These are phyloP conservation scores for Candolleomyces eurysporus DNA, from an alignment of 768 basidiomycete species.

Conservation along the genomic window DNA sequence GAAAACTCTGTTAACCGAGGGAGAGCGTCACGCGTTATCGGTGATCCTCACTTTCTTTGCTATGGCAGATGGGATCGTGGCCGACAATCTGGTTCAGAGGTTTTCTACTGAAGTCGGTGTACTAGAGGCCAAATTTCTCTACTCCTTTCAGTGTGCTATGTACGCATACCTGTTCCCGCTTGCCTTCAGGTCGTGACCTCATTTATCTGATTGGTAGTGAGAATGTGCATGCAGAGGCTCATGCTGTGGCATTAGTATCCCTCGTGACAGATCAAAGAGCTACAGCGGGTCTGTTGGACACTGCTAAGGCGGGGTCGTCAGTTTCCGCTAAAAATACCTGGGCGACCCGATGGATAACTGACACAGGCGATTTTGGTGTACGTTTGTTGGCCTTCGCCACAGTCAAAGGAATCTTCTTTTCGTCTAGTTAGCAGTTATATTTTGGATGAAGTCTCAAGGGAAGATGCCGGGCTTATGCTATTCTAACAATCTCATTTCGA, in stretches of 20 bases:
- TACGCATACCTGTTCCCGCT: not conserved
- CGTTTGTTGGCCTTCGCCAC: conserved; percentile 54
- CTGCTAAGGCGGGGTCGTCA: not conserved
- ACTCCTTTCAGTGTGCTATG: too few relatives aligned
- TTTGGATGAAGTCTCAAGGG: conserved; percentile 83
- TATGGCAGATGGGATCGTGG: not conserved
- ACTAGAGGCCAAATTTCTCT: not conserved
- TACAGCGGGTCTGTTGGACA: not conserved
- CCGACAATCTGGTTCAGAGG: not conserved
- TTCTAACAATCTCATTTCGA: conserved; percentile 81
- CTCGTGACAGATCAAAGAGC: not conserved
- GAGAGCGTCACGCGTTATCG: not conserved
- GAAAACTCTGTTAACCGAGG: not conserved
- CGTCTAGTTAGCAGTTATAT: conserved; percentile 72
- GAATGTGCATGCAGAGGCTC: not conserved
- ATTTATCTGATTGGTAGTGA: not conserved
- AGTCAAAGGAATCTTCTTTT: conserved; percentile 84
- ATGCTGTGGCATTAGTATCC: not conserved
- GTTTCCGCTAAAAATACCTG: not conserved
- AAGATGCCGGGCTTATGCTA: conserved; percentile 83
- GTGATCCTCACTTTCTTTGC: not conserved
- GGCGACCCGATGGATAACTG: not conserved
- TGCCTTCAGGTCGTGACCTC: not conserved
- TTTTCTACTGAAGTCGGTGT: not conserved
- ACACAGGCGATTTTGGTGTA: not conserved